Base-by-base conservation (phyloP, 2,329 filamentous ascomycete genomes). In the Aureobasidium zeae region DNA sequence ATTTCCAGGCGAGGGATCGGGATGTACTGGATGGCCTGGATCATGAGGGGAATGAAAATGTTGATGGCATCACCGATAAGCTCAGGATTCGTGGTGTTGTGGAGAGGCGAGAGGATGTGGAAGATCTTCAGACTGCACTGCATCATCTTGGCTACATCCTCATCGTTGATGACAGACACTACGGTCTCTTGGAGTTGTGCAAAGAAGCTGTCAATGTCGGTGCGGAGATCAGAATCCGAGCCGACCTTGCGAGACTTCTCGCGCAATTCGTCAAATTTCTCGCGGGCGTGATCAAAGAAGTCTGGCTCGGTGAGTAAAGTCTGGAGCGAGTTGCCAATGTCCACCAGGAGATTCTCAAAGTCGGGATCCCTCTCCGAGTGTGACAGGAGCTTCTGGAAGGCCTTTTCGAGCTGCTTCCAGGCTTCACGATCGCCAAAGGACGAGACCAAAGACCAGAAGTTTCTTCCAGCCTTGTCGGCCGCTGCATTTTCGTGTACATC, bases 1-100 rank as follows among this genome's bases (percentile, higher is more conserved):
- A 95, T 70, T 61, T 95, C 89, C n/a, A 95, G 64, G 4, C 89
- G 81, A 0, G 88, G 88, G 41, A 96, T 91, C 0, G 89, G 89
- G 3, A 96, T 68, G 62, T 86, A 87, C 59, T 95, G 87, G 22
- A 96, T 72, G 2, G 77, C 76, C 51, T 85, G 73, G 46, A 95
- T 74, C 3, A 87, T 56, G 10, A 86, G 66, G 0, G 89, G 89
- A 4, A 91, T 70, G 57, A 95, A 88, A 10, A 89, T 77, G 47
- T 89, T 82, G 52, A 86, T 72, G 3, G 77, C 68, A 58, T 96
- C 89, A 2, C 77, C 71, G 3, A 91, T 64, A 2, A 96, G 70
- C 20, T 86, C 81, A 0, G 70, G 67, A 56, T 88, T 89, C 15
- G 77, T 71, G 41, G 77, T 72, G 3, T 73, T 63, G 47, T 82